Conservation (phyloP, 768 basidiomycete species). For the Boletus subcaerulescens region DNA sequence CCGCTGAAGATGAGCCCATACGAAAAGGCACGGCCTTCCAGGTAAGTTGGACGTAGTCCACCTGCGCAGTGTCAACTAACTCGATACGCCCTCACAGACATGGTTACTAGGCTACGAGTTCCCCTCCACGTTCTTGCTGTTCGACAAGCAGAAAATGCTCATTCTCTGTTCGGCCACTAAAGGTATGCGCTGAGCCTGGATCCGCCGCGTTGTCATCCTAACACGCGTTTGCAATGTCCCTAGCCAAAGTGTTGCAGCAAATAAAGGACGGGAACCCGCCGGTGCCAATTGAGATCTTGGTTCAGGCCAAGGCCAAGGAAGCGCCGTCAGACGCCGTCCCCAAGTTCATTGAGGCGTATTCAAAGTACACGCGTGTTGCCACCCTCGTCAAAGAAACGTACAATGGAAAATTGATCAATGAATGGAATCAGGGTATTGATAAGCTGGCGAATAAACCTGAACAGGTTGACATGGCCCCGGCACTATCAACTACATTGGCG, state of each 20-base stretch:
- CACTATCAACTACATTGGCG: conserved; percentile 75
- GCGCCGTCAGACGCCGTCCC: conserved; percentile 69
- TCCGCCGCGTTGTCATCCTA: conserved; percentile 5
- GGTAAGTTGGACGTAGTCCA: conserved; percentile 43
- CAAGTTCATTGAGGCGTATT: conserved; percentile 61
- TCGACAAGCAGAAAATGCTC: conserved; percentile 70
- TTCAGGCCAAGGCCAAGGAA: conserved; percentile 80
- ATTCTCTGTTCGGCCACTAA: conserved; percentile 88
- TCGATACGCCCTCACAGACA: conserved; percentile 50
- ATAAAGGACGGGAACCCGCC: conserved; percentile 54
- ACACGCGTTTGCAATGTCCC: conserved; percentile 8
- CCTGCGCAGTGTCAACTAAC: neutral
- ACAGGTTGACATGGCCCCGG: conserved; percentile 71
- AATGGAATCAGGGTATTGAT: conserved; percentile 73
- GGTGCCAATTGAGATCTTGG: conserved; percentile 72
- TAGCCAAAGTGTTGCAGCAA: conserved; percentile 86
- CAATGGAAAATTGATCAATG: conserved; percentile 79
- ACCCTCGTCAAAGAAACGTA: conserved; percentile 79
- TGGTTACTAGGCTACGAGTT: conserved; percentile 98
- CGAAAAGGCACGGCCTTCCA: conserved; percentile 91
- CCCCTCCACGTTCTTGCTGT: conserved; percentile 86
- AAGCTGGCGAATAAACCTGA: conserved; percentile 62
- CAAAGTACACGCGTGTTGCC: conserved; percentile 65
- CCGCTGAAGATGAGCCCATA: conserved; percentile 84
- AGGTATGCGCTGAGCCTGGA: conserved; percentile 45